Evolutionary conservation across 2,329 filamentous ascomycete genomes (phyloP), one percentile per base, ranked within the genome.

Genomic region (Trichoderma aggressivum): DNA sequence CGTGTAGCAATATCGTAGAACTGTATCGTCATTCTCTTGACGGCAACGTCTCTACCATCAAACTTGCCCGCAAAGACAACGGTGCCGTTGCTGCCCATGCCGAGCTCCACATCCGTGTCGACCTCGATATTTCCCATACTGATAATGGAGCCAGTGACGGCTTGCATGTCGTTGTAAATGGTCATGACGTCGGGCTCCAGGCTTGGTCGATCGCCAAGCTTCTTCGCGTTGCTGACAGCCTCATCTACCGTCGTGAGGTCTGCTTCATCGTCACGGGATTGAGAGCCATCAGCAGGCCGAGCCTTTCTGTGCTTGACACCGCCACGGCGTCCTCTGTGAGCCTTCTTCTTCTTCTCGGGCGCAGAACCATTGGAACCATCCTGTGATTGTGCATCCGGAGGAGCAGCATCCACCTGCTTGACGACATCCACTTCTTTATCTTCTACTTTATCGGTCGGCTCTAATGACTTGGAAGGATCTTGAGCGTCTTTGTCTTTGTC

Each of bases 1-100:
- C 97, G 94, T 12, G 93, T 94, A 0, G 96, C 96, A 75, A 99
- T 93, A 74, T 97, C 95, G 79, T 94, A 98, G 77, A 98, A 98
- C 75, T 97, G 93, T 39, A 95, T 93, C 72, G 98, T 86, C 94
- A 99, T 97, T 39, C 96, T 90, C 85, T 99, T 99, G 61, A 99
- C 94, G 1, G 96, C 96, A 30, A 99, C 95, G 58, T 94, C 92
- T 64, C 94, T 91, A 28, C 94, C 94, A 79, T 97, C 96, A 79
- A 97, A 98, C 68, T 91, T 93, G n/a, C 96, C 96, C 62, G 93
- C 91, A 80, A 96, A 98, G 0, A 99, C 96, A 67, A 97, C 90
- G 0, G 96, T 99, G n/a, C 96, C 96, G 78, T 98, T 97, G 80
- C 95, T 98, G 69, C 96, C 96, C 72, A 93, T 91, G 26, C 90